phyloP scores from a whole-genome alignment of 495 filamentous ascomycete species.

The Cairneyella variabilis region DNA sequence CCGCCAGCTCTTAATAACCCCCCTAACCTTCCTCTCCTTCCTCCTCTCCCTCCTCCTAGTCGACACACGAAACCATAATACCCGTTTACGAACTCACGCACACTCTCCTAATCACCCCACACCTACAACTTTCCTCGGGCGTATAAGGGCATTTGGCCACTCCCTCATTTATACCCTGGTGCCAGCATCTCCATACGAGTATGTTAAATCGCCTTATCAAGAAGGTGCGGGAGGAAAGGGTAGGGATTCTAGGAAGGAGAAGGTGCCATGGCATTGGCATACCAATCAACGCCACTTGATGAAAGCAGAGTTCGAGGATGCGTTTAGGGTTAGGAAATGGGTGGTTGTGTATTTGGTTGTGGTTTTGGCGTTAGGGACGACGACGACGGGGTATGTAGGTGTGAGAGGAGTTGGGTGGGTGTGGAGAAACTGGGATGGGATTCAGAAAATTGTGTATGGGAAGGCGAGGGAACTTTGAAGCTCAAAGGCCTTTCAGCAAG shows the following conservation, averaged over 20 bases:
- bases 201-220: constrained; percentile 10
- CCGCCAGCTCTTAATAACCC: constrained; percentile 41
- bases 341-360: constrained; percentile 33
- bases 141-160: constrained; percentile 11
- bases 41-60: constrained; percentile 46
- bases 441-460: not conserved
- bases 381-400: not conserved
- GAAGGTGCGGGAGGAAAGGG: not conserved
- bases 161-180: constrained; percentile 28
- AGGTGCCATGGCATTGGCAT: constrained; percentile 41
- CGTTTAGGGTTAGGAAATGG: constrained; percentile 41
- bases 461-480: no score
- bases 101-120: not conserved
- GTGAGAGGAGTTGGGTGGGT: constrained; percentile 4
- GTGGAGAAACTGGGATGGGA: constrained; percentile 1
- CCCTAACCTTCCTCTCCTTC: constrained; percentile 47
- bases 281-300: constrained; percentile 47
- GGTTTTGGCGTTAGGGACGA: constrained; percentile 4
- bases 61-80: constrained; percentile 34
- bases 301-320: constrained; percentile 47
- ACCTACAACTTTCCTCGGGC: constrained; percentile 6
- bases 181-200: constrained; percentile 21
- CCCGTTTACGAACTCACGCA: not conserved
- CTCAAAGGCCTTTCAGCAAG: not conserved
- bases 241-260: not conserved